Evolutionary conservation across 805 yeast species (phyloP).

Genomic region (Wickerhamiella hasegawae): DNA sequence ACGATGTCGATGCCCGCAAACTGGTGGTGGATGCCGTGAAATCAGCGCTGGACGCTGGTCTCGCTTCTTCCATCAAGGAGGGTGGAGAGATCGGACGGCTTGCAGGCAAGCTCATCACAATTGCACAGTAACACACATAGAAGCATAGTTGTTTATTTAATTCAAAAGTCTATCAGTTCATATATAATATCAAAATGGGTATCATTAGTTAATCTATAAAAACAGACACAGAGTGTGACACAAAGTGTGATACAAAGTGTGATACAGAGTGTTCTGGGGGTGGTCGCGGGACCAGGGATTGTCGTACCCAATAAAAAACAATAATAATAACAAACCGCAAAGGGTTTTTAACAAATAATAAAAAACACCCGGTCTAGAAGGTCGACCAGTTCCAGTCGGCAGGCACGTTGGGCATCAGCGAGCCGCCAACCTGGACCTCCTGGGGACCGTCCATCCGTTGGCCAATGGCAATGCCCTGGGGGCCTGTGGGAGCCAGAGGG

Average conservation of each 20-base stretch:
- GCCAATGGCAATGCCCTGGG: conserved; percentile 6
- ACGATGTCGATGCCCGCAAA: conserved; percentile 42
- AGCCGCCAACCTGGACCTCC: conserved; percentile 23
- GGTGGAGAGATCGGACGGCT: conserved; percentile 58
- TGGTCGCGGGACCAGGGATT: too few species aligned
- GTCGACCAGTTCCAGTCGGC: conserved; percentile 76
- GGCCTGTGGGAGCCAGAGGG: conserved; percentile 1
- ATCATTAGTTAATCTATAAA: too few species aligned
- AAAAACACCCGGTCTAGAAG: too few species aligned
- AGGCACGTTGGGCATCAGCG: conserved; percentile 28
- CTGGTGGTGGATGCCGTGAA: conserved; percentile 36
- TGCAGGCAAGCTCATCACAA: conserved; percentile 13
- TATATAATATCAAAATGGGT: too few species aligned
- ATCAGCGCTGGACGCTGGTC: conserved; percentile 33
- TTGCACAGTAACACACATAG: too few species aligned
- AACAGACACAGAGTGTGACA: too few species aligned
- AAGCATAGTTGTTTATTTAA: neutral
- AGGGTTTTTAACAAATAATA: too few species aligned
- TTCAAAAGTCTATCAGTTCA: too few species aligned
- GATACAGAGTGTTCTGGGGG: too few species aligned
- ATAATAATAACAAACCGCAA: too few species aligned
- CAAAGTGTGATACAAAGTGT: neutral
- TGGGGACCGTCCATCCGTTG: conserved; percentile 9
- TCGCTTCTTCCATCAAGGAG: conserved; percentile 38
- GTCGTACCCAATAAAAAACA: too few species aligned